Base-by-base conservation (phyloP, 768 basidiomycete genomes). In the Naganishia vishniacii region DNA sequence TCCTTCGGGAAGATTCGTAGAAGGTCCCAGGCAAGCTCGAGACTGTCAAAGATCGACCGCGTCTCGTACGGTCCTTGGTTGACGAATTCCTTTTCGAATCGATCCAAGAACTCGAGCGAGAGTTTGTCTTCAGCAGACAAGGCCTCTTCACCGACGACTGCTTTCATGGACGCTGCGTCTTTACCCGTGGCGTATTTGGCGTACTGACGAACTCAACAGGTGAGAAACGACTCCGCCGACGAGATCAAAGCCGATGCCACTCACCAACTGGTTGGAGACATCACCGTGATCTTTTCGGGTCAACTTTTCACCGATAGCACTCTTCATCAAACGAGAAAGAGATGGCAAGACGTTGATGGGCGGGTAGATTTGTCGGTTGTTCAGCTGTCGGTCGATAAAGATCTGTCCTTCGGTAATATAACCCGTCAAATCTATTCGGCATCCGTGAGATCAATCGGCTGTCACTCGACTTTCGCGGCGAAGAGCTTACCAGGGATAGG, bases 341-440 rank as follows among this genome's bases (percentile, higher is more conserved):
- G 95, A 98, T 66, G 95, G 95, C 48, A 99, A 83, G 65, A 99
- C 94, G 80, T 99, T 99, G 83, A 99, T 98, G 53, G 95, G 95
- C 37, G 95, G 95, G 81, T 97, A 98, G 76, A 98, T 93, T 66
- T 79, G 76, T 67, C 70, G 64, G 81, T 99, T 97, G 83, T 95
- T 83, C 77, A 99, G 81, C 78, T 95, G 91, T 68, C 95, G 87
- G 82, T 99, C 95, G 74, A 99, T 89, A 78, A 87, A 94, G 80
- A 99, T 95, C 80, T 99, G 95, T 56, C 95, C 95, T 82, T 98
- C 94, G 56, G 93, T 93, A 78, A 99, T 99, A 80, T 98, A 99
- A 59, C 95, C 95, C 68, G 94, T 98, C 78, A 98, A 82, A 84
- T 97, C 94, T 56, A n/a, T 4, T 2, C 23, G 4, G 32, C 23